These are phyloP conservation scores for Tricholoma furcatifolium DNA, from an alignment of 768 basidiomycete genomes.

Conservation along the genomic window DNA sequence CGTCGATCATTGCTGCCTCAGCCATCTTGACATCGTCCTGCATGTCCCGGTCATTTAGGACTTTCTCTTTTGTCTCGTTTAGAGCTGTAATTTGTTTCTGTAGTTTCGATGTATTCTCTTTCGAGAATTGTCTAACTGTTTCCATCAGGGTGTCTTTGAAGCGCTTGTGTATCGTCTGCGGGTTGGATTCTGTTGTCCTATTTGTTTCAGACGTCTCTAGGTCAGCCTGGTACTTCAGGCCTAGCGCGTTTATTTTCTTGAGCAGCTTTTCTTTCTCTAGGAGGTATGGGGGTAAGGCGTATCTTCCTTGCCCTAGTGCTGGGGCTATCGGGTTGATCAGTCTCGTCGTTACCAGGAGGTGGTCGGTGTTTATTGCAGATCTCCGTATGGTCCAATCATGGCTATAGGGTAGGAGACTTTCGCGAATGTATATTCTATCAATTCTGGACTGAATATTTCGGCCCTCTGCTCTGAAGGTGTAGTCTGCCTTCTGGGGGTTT, in stretches of 20 bases:
- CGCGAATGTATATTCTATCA: constrained; percentile 1
- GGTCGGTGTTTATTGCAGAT: constrained; percentile 4
- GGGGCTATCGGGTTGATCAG: neutral
- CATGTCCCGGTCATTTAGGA: too few species aligned
- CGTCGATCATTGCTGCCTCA: neutral
- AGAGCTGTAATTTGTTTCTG: neutral
- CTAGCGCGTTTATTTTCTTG: neutral
- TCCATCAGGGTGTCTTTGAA: neutral
- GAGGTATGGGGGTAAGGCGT: neutral
- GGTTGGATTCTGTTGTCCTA: neutral
- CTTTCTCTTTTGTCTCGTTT: too few species aligned
- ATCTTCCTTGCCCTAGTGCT: neutral
- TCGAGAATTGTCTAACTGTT: neutral
- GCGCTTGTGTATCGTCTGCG: neutral
- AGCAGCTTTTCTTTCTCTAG: neutral
- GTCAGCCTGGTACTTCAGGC: neutral
- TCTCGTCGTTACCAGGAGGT: neutral
- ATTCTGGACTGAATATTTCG: neutral
- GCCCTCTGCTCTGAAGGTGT: neutral
- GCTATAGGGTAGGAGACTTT: neutral
- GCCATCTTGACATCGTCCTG: neutral
- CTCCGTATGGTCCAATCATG: constrained; percentile 2
- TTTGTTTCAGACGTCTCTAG: neutral
- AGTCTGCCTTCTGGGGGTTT: neutral
- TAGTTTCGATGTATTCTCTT: neutral